Evolutionary conservation across 2,329 filamentous ascomycete species (phyloP).

Genomic region (Fusarium oxysporum): DNA sequence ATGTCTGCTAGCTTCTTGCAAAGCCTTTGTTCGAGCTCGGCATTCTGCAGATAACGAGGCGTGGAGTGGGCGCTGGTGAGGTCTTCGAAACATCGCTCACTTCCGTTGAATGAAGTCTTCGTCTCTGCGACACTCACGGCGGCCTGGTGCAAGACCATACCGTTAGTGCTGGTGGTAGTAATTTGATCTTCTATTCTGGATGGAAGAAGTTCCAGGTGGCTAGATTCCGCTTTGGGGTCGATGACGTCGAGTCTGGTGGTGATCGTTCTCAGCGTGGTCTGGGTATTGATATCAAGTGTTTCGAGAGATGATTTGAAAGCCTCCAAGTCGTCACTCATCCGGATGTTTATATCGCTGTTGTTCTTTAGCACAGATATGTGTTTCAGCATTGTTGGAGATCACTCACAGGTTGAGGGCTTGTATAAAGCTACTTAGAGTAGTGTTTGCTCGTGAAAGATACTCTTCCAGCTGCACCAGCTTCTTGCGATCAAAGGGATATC

Average conservation of each 20-base stretch:
- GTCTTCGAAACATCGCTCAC: accelerated
- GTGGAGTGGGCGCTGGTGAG: accelerated
- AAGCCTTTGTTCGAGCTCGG: accelerated
- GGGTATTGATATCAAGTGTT: accelerated
- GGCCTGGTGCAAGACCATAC: accelerated
- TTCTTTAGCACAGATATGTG: background rate
- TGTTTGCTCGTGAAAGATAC: accelerated
- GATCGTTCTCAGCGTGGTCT: accelerated
- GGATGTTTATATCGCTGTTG: background rate
- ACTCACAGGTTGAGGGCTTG: background rate
- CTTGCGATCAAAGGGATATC: background rate
- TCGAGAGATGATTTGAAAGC: accelerated
- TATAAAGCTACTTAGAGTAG: accelerated
- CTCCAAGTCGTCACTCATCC: accelerated
- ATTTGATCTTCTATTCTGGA: accelerated
- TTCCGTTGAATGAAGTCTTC: accelerated
- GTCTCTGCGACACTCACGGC: accelerated
- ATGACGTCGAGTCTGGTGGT: too few species aligned
- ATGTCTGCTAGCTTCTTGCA: accelerated
- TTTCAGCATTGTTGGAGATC: accelerated
- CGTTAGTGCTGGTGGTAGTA: accelerated
- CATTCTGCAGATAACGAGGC: background rate
- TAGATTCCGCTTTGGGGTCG: accelerated
- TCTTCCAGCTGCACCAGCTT: background rate
- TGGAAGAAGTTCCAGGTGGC: accelerated